Conservation (phyloP, 164 flowering plant species). For the Cinnamomum micranthum region DNA sequence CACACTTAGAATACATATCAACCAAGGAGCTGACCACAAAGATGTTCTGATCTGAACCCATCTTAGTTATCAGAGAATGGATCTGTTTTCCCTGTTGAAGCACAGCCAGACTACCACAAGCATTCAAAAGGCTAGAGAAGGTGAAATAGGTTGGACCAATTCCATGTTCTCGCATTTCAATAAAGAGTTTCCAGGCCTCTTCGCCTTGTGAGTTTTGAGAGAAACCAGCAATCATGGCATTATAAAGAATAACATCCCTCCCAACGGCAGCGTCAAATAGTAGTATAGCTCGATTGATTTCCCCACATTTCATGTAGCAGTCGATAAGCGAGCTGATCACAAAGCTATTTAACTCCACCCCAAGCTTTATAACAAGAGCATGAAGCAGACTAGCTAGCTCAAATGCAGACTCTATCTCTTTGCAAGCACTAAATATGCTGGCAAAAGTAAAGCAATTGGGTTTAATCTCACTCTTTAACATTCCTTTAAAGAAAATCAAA, state of each 20-base stretch:
- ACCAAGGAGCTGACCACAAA: constrained; percentile 35
- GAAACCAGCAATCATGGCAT: constrained; percentile 43
- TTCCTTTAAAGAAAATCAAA: constrained; percentile 31
- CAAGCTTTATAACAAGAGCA: constrained; percentile 40
- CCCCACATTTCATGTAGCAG: constrained; percentile 42
- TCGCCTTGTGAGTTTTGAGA: constrained; percentile 29
- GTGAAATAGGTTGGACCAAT: constrained; percentile 28
- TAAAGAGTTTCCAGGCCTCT: constrained; percentile 37
- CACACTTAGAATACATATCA: constrained; percentile 56
- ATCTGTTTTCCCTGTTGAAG: constrained; percentile 36
- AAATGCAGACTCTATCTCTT: constrained; percentile 10
- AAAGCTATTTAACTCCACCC: constrained; percentile 27
- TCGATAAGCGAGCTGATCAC: constrained; percentile 41
- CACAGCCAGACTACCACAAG: constrained; percentile 36
- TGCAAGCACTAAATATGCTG: constrained; percentile 31
- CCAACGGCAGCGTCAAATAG: constrained; percentile 22
- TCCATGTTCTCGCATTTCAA: constrained; percentile 23
- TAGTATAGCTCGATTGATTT: constrained; percentile 22
- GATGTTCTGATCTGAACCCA: constrained; percentile 33
- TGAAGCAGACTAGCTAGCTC: constrained; percentile 28
- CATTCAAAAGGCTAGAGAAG: constrained; percentile 34
- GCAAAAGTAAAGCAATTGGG: constrained; percentile 44
- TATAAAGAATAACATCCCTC: constrained; percentile 32
- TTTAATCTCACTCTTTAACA: constrained; percentile 25
- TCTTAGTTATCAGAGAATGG: constrained; percentile 36